phyloP scores from a whole-genome alignment of 257 asterid species.

The Vinca minor region DNA sequence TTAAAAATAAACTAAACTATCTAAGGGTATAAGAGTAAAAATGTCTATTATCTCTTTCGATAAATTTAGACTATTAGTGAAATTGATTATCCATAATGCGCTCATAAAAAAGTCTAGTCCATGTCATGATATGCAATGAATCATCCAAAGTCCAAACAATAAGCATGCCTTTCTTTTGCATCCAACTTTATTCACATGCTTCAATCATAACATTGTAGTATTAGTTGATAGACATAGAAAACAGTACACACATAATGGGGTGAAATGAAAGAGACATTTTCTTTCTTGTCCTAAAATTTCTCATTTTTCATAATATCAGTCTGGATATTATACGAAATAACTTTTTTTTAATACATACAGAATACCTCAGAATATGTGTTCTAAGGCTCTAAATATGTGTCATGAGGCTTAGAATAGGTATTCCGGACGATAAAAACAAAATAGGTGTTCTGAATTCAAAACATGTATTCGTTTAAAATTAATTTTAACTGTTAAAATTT shows the following conservation, averaged over 20 bases:
- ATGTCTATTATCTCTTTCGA: too few species aligned
- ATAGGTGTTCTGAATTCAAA: too few species aligned
- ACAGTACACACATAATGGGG: not conserved
- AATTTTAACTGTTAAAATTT: too few species aligned
- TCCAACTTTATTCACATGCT: conserved; percentile 7
- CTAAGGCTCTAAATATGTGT: too few species aligned
- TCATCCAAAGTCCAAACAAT: not conserved
- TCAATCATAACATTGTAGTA: not conserved
- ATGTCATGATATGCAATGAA: not conserved
- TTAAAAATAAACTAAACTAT: too few species aligned
- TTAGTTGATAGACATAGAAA: not conserved
- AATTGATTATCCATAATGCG: conserved; percentile 1
- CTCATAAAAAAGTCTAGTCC: not conserved
- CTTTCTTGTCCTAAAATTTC: not conserved
- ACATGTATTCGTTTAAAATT: too few species aligned
- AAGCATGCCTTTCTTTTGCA: conserved; percentile 1
- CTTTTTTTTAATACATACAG: too few species aligned
- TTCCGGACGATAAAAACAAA: too few species aligned
- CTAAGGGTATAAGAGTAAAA: too few species aligned
- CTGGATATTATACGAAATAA: too few species aligned
- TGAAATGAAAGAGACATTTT: not conserved
- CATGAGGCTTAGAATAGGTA: too few species aligned
- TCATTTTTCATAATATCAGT: not conserved
- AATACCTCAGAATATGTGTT: too few species aligned
- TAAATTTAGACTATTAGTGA: not conserved